Evolutionary conservation across 306 rosid species (phyloP).

Genomic region (Bauhinia variegata): DNA sequence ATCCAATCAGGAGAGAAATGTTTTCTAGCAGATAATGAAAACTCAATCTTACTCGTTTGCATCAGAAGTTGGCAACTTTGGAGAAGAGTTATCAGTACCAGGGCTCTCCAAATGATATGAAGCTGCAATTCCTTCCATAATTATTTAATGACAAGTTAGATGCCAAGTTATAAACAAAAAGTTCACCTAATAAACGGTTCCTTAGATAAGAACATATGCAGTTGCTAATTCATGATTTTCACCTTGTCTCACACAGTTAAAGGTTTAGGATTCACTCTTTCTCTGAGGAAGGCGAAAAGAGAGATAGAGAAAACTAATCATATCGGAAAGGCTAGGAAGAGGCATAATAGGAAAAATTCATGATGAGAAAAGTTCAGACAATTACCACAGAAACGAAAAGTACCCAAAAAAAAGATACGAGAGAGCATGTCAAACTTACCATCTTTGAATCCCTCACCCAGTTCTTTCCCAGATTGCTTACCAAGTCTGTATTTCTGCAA

Average conservation of each 20-base stretch:
- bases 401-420: background rate
- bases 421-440: constrained; percentile 44
- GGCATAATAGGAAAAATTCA: background rate
- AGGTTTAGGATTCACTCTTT: constrained; percentile 1
- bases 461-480: constrained; percentile 66
- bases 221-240: background rate
- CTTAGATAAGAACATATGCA: background rate
- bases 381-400: constrained; percentile 16
- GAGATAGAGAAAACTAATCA: background rate
- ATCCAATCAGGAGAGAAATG: constrained; percentile 16
- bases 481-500: constrained; percentile 71
- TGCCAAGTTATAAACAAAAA: background rate
- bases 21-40: constrained; percentile 10
- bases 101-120: constrained; percentile 63
- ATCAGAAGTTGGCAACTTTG: constrained; percentile 60
- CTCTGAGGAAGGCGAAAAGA: background rate
- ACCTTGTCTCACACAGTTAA: background rate
- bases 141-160: constrained; percentile 32
- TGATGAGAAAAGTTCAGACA: background rate
- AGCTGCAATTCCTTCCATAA: constrained; percentile 49
- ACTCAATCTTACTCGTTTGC: constrained; percentile 55
- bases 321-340: background rate
- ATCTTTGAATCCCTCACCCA: constrained; percentile 58
- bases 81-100: constrained; percentile 53
- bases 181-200: background rate